Percentiles rank a stretch among this genome's conserved stretches.
These are phyloP conservation scores for Calocybe cyanea DNA, from an alignment of 768 basidiomycete species.

Conservation along the genomic window DNA sequence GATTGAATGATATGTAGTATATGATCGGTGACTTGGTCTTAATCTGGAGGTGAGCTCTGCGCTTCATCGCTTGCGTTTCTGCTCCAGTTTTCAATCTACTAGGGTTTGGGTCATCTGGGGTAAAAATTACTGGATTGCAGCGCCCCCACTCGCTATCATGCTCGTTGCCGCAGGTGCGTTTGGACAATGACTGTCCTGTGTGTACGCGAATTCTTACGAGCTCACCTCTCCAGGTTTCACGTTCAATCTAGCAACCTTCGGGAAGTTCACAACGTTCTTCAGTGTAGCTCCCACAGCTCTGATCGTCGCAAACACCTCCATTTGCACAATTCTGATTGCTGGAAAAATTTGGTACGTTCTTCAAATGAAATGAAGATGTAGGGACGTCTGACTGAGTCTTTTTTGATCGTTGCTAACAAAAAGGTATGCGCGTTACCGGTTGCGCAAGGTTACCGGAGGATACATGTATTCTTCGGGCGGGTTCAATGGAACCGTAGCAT, in stretches of 20 bases:
- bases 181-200: neutral
- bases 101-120: constrained; percentile 18
- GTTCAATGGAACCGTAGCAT: constrained; percentile 6
- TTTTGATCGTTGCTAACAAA: neutral
- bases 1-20: constrained; percentile 2
- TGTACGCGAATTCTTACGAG: neutral
- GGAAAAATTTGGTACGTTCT: constrained; percentile 13
- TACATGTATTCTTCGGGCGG: neutral
- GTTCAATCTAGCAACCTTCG: constrained; percentile 1
- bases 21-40: constrained; percentile 13
- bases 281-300: constrained; percentile 7
- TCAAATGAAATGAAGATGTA: neutral
- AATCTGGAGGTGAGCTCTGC: constrained; percentile 14
- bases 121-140: constrained; percentile 10
- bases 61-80: too few species aligned
- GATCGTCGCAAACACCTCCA: constrained; percentile 11
- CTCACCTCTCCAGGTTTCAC: constrained; percentile 1
- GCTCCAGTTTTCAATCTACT: neutral
- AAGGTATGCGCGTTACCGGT: constrained; percentile 10
- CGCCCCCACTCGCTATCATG: constrained; percentile 10
- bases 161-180: constrained; percentile 6
- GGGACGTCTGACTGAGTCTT: too few species aligned
- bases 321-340: constrained; percentile 15
- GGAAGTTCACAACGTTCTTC: constrained; percentile 9
- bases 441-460: neutral